phyloP scores from a whole-genome alignment of 139 green algal genomes.

The Chlamydomonas sp. region DNA sequence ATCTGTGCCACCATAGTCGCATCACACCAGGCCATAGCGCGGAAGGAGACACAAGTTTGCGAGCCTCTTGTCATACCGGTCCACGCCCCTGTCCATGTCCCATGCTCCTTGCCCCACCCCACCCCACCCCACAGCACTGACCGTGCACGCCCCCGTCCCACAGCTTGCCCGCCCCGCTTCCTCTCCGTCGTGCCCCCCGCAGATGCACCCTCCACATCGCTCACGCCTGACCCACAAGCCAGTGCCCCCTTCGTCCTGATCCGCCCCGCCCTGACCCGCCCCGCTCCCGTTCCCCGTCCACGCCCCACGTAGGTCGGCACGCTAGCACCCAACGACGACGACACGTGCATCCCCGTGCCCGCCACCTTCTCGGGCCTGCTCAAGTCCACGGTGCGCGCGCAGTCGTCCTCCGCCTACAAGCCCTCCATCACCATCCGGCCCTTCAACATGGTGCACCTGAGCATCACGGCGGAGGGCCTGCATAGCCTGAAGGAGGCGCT shows the following conservation, averaged over 20 bases:
- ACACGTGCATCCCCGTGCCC: slow-evolving; percentile 31
- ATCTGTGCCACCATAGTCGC: not conserved
- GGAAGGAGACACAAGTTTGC: no score
- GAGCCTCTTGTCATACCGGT: no score
- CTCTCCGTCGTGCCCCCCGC: no score
- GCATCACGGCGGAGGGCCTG: slow-evolving; percentile 55
- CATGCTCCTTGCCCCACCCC: no score
- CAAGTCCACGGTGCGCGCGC: slow-evolving; percentile 20
- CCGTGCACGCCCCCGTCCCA: no score
- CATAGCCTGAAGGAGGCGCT: slow-evolving; percentile 68
- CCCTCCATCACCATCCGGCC: slow-evolving; percentile 70
- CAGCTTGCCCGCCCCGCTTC: no score
- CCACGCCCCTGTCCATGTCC: no score
- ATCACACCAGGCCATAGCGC: no score
- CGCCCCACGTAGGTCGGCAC: not conserved
- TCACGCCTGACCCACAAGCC: no score
- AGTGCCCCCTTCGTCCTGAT: not conserved
- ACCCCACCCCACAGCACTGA: no score
- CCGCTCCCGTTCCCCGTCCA: not conserved
- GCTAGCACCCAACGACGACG: not conserved
- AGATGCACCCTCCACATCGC: no score
- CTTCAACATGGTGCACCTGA: slow-evolving; percentile 77
- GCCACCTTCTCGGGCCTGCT: slow-evolving; percentile 47
- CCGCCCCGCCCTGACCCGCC: not conserved
- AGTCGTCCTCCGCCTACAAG: slow-evolving; percentile 3